Base-by-base conservation (phyloP, 2,329 filamentous ascomycete genomes). In the Chaetothyriales sp. region DNA sequence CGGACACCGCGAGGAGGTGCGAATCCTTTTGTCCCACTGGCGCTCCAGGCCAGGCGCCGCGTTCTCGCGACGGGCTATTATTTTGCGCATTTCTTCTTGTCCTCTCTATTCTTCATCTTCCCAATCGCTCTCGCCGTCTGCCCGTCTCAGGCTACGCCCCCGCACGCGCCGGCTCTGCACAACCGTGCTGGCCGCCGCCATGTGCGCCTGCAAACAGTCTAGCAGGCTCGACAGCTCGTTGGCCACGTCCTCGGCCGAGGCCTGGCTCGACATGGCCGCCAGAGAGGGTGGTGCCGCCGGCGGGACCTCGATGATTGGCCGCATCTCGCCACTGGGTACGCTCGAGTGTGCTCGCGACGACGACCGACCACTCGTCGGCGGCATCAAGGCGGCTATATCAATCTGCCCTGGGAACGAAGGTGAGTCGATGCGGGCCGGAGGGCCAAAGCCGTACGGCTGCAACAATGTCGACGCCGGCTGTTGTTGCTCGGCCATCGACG, bases 201-300 rank as follows among this genome's bases (percentile, higher is more conserved):
- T 58, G 7, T 66, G 66, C 51, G 62, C 63, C 42, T 68, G 55
- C 51, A 71, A 66, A 46, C 66, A 64, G 28, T 61, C 64, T 6
- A 72, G 57, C 47, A 72, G 53, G 20, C 69, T 59, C 53, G 68
- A 65, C 50, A 72, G 55, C 54, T 72, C 70, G 2, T 59, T 61
- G 5, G 63, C 59, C 12, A 72, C 60, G 7, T 62, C 59, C 2
- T 61, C 57, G 44, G 68, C 66, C 22, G 64, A 62, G 3, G 65
- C 66, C 5, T 63, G 64, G 22, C 65, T 64, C 50, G 62, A 64
- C 52, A 72, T 55, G 28, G 64, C 66, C 48, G 66, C 64, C 4
- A 63, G 57, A 46, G 62, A 66, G 0, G 70, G 70, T 18, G 69
- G 66, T 18, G 62, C 53, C 18, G 68, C 59, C 12, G 62, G 56